Base-by-base conservation (phyloP, 108 stramenopile species). In the Stephanodiscus triporus region DNA sequence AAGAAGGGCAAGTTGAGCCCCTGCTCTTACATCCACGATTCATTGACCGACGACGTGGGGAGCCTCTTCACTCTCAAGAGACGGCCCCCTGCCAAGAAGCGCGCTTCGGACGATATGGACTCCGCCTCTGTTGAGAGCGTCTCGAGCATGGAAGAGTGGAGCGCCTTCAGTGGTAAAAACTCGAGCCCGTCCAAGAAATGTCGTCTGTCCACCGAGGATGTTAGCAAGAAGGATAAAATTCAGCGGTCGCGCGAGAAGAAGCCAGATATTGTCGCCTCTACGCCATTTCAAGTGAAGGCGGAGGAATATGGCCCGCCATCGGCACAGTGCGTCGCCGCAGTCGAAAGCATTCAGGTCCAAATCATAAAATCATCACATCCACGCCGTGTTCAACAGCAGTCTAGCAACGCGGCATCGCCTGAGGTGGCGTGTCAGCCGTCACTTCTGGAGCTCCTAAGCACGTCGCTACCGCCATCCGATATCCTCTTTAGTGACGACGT, bases 1-100 rank as follows among this genome's bases (percentile, higher is more conserved):
- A 63, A 63, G 68, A 80, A 84, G 79, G 83, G 83, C 48, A 84
- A 84, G 68, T 62, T 84, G 69, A 69, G 67, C 32, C 78, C 83
- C 20, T 84, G 83, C 32, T 77, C 75, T 50, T 84, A 84, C 47
- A 74, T 84, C 66, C 79, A 84, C 48, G 55, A 80, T n/a, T 65
- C 62, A 17, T 63, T 83, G 26, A 66, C 72, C 9, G 32, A 43
- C 13, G 78, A 83, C 17, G 24, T 78, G 14, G 59, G 43, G 20
- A 73, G 73, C 53, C 77, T 83, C 45, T 67, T 83, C 32, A 48
- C 43, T 20, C 75, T 81, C 48, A 81, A 81, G 80, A 51, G 70
- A 48, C 70, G 76, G 30, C 70, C 76, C 27, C 73, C 73, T 11
- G 63, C 63, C 53, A 73, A 64, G 37, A 73, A 65, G 51, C 29